Evolutionary conservation across 2,329 filamentous ascomycete species (phyloP), one percentile per base, ranked within the genome.

Genomic region (Xylariales sp.): DNA sequence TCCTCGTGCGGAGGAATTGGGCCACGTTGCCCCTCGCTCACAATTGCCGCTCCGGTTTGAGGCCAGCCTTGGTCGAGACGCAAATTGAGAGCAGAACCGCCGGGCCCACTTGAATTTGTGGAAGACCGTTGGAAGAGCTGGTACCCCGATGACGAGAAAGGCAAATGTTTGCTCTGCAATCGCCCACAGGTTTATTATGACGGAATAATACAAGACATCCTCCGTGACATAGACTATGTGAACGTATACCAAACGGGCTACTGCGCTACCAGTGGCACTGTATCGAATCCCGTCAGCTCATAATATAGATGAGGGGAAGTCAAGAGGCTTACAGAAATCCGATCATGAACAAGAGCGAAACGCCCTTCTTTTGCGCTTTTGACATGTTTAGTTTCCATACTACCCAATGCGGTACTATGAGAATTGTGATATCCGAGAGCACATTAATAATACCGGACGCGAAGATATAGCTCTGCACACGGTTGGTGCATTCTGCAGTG

Each of bases 91-190:
- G 1, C 46, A 32, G 14, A 50, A 30, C 7, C n/a, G 32, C 28
- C 32, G 53, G 14, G 58, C 14, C 28, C 58, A 49, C 3, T n/a
- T 5, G 14, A 61, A 16, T 16, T 8, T 30, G 6, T 45, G 30
- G 5, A 63, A 57, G 32, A 53, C 63, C 50, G 59, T 66, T 5
- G 67, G 67, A 9, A 66, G 41, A 5, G 63, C 58, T 9, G 68
- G 68, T 43, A 69, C 49, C 9, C 68, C 68, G 30, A 69, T 58
- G 53, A 69, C 62, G 14, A 69, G 64, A 36, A 62, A 69, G n/a
- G 64, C 64, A 8, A 61, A 53, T 18, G 65, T 65, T 36, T 62
- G 55, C 56, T 69, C 68, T 2, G 50, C 36, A 2, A 65, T 54
- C 8, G 54, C 64, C 56, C 56, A 65, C 34, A 69, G 39, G n/a